Evolutionary conservation across 257 asterid species (phyloP).

Genomic region (Buddleja alternifolia): DNA sequence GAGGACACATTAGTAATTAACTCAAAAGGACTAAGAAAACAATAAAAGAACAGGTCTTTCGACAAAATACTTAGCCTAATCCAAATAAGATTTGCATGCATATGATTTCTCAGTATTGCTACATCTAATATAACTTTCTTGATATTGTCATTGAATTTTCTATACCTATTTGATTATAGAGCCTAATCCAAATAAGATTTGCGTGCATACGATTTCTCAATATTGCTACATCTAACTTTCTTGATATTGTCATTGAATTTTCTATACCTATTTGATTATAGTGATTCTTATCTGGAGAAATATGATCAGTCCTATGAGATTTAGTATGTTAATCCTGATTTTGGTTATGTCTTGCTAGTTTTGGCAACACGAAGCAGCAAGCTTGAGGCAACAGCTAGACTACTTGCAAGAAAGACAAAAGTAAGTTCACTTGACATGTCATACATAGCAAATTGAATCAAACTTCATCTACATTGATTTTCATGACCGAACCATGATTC

Average conservation of each 20-base stretch:
- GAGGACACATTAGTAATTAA: too few relatives aligned
- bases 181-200: neutral
- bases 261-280: neutral
- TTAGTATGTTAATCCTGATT: slow-evolving; percentile 11
- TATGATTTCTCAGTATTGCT: neutral
- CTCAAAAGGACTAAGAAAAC: too few relatives aligned
- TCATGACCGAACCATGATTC: neutral
- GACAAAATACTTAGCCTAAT: neutral
- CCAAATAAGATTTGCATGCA: neutral
- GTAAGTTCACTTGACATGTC: slow-evolving; percentile 32
- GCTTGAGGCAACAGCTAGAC: slow-evolving; percentile 54
- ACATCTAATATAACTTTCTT: neutral
- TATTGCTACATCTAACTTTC: neutral
- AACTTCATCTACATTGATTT: slow-evolving; percentile 12
- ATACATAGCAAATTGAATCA: neutral
- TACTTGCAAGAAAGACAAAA: slow-evolving; percentile 51
- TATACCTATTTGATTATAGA: neutral
- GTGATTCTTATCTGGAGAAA: neutral
- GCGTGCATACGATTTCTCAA: neutral
- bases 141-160: neutral
- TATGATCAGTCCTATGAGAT: neutral
- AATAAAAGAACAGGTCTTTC: too few relatives aligned
- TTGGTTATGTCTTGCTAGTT: slow-evolving; percentile 34
- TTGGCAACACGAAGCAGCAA: slow-evolving; percentile 55
- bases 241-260: neutral